phyloP scores from a whole-genome alignment of 495 filamentous ascomycete species.

The Penicillium ochrochloron region DNA sequence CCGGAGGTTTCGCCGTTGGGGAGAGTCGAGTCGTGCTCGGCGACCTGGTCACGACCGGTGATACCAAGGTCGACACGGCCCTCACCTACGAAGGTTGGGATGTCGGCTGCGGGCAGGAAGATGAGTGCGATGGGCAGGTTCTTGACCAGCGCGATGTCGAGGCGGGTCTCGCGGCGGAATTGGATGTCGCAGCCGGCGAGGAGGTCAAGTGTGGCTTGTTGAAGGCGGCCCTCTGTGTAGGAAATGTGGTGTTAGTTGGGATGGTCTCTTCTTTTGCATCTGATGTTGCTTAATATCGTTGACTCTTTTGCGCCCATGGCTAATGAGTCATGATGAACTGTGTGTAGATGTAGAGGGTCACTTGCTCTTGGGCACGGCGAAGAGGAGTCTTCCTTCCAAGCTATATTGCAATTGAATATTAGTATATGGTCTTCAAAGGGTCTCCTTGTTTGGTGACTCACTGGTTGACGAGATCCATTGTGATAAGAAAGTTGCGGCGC shows the following conservation, averaged over 20 bases:
- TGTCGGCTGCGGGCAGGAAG: conserved; percentile 96
- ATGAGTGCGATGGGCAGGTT: conserved; percentile 94
- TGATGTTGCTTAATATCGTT: conserved; percentile 4
- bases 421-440: conserved; percentile 2
- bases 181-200: conserved; percentile 93
- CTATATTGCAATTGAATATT: conserved; percentile 25
- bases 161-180: conserved; percentile 88
- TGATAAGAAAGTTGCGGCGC: conserved; percentile 31
- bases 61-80: conserved; percentile 93
- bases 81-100: conserved; percentile 95
- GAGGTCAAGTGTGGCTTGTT: conserved; percentile 83
- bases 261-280: background rate
- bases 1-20: conserved; percentile 61
- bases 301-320: background rate
- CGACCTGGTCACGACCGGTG: conserved; percentile 89
- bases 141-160: conserved; percentile 95
- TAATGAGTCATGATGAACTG: conserved; percentile 29
- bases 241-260: conserved; percentile 23
- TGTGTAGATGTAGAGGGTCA: conserved; percentile 26
- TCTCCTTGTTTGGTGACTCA: conserved; percentile 51
- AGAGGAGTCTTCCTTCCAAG: conserved; percentile 90
- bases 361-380: conserved; percentile 96
- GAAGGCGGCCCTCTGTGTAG: conserved; percentile 83
- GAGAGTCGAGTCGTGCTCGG: conserved; percentile 80
- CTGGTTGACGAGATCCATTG: conserved; percentile 87